These are phyloP conservation scores for Hyphopichia buzzinii DNA, from an alignment of 1,139 yeast species.

Conservation along the genomic window DNA sequence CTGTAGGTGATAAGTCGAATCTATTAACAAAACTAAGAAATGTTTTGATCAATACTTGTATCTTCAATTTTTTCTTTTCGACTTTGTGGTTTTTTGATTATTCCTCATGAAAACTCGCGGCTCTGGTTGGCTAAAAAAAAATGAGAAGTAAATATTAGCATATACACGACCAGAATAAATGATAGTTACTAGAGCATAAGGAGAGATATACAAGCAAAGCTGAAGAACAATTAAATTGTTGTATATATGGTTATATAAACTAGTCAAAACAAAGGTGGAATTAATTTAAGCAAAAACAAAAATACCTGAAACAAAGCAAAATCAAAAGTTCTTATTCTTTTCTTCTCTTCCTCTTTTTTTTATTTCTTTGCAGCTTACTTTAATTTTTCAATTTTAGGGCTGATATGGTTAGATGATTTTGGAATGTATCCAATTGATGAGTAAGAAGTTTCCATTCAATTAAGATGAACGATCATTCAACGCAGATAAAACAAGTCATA, in stretches of 20 bases:
- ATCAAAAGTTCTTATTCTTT: not conserved
- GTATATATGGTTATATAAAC: constrained; percentile 1
- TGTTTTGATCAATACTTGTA: not conserved
- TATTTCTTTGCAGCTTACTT: no score
- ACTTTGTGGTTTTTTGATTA: constrained; percentile 4
- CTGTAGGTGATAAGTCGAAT: no score
- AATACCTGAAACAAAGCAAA: constrained; percentile 1
- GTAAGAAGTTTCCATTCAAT: no score
- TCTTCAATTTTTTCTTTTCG: constrained; percentile 1
- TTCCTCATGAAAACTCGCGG: constrained; percentile 4
- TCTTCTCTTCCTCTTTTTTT: not conserved
- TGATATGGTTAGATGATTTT: no score
- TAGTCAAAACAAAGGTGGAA: not conserved
- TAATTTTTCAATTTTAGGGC: no score
- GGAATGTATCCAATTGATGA: no score
- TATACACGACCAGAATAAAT: constrained; percentile 1
- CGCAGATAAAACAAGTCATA: no score
- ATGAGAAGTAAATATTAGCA: not conserved
- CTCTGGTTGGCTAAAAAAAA: constrained; percentile 7
- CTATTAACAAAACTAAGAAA: not conserved
- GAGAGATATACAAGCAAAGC: no score
- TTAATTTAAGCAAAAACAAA: not conserved
- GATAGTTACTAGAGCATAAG: no score
- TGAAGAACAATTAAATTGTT: not conserved
- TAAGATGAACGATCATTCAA: no score